Evolutionary conservation across 352 stramenopile species (phyloP), one percentile per base, ranked within the genome.

Genomic region (Globisporangium radiosum): DNA sequence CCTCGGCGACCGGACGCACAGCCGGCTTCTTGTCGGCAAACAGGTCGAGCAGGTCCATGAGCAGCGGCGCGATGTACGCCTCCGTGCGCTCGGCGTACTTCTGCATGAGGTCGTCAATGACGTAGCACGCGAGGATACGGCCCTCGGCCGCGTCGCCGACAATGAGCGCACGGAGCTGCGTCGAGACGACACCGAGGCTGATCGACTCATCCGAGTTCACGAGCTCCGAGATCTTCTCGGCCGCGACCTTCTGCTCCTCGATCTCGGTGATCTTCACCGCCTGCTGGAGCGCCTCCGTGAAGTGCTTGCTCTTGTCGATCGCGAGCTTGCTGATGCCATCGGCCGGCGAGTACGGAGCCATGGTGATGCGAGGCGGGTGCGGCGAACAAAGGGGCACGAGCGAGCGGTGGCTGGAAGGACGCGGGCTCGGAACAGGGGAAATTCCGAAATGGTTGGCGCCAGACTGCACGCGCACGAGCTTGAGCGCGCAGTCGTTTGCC

Each of bases 281-380:
- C 74, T 94, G 76, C 69, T 88, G 74, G 51, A 93, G 68, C 47
- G 85, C 85, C 54, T 91, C 79, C 37, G 81, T 91, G 67, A 95
- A 95, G 76, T 93, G 85, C 76, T 95, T 93, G 79, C 81, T 95
- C 77, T 92, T 87, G 78, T 92, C 85, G 60, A 92, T 90, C 19
- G 77, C 82, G 60, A 94, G 77, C 71, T 91, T 85, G 77, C 70
- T 90, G 63, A 90, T 87, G 69, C 76, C 81, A 71, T 88, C 83
- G 62, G 75, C 81, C 45, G 83, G 83, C 64, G 81, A 82, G 76
- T 89, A 91, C 60, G 84, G 84, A 73, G 84, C 84, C 84, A 93
- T 92, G 57, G 60, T 85, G 71, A 49, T 37, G n/a, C 37, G 50
- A 57, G 44, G 13, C 63, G 65, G 56, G 61, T 49, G 40, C 9